Evolutionary conservation across 2,329 filamentous ascomycete species (phyloP).

Genomic region (Penicillium palitans): DNA sequence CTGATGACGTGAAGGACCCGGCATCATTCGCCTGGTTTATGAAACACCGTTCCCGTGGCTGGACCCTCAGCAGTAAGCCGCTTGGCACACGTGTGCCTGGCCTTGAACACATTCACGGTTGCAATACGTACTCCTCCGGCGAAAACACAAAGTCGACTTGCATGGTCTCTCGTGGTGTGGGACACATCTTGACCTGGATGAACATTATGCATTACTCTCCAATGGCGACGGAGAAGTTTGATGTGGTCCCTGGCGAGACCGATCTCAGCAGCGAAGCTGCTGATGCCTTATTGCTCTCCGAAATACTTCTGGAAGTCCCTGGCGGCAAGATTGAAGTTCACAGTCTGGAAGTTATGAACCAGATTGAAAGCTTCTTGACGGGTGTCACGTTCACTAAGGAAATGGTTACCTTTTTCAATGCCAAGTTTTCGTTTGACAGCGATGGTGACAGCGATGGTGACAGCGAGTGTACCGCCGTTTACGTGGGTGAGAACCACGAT

Average conservation of each 20-base stretch:
- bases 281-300: not conserved
- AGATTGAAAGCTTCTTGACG: not conserved
- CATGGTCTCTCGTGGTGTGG: constrained; percentile 55
- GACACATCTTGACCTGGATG: constrained; percentile 62
- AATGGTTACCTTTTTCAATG: not conserved
- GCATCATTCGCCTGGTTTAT: constrained; percentile 36
- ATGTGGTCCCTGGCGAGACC: not conserved
- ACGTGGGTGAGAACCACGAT: not conserved
- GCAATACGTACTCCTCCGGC: constrained; percentile 69
- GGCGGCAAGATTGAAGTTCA: not conserved
- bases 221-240: not conserved
- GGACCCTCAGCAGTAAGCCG: constrained; percentile 55
- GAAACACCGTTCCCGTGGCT: constrained; percentile 61
- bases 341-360: not conserved
- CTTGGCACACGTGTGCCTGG: constrained; percentile 57
- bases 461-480: not conserved
- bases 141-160: constrained; percentile 60
- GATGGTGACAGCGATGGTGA: not conserved
- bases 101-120: constrained; percentile 58
- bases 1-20: constrained; percentile 5
- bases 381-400: not conserved
- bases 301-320: not conserved
- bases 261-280: not conserved
- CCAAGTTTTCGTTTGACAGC: not conserved
- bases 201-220: constrained; percentile 51